Conservation (phyloP, 139 green algal genomes). For the Chlorokybus atmophyticus region DNA sequence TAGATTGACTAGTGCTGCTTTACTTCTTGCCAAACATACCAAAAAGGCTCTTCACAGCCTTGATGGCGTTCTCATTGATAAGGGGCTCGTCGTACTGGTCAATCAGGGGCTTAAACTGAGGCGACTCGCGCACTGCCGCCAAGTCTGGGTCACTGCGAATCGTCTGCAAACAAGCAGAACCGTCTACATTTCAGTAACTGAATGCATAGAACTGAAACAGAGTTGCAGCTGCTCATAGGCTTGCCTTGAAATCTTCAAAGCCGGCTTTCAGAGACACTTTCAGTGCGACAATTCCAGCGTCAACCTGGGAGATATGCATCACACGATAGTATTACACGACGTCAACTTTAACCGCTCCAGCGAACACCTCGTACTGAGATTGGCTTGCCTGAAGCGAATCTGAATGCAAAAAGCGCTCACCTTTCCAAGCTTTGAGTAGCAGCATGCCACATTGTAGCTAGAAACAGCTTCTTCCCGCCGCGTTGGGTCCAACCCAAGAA, state of each 20-base stretch:
- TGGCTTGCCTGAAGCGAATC: background rate
- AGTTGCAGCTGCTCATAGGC: too few relatives aligned
- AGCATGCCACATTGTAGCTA: conserved; percentile 97
- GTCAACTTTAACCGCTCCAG: too few relatives aligned
- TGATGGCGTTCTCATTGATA: conserved; percentile 75
- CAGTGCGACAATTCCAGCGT: conserved; percentile 69
- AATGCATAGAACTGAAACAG: too few relatives aligned
- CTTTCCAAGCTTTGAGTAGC: conserved; percentile 59
- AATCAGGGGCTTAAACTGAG: conserved; percentile 35
- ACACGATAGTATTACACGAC: background rate
- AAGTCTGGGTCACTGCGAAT: conserved; percentile 80
- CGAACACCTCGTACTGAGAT: too few relatives aligned
- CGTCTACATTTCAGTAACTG: too few relatives aligned
- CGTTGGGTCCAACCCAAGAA: conserved; percentile 76
- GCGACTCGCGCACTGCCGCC: conserved; percentile 14
- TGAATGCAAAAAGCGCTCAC: conserved; percentile 1
- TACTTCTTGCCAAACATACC: conserved; percentile 16
- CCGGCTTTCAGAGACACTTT: conserved; percentile 59
- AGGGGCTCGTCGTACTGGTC: conserved; percentile 85
- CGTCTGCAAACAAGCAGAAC: conserved; percentile 14
- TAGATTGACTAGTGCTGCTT: too few relatives aligned
- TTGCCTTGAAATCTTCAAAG: conserved; percentile 79
- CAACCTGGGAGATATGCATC: conserved; percentile 38
- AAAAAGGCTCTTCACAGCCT: conserved; percentile 46
- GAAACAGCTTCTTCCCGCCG: conserved; percentile 81